Evolutionary conservation across 768 basidiomycete species (phyloP).

Genomic region (Nevesoporus exiguus): DNA sequence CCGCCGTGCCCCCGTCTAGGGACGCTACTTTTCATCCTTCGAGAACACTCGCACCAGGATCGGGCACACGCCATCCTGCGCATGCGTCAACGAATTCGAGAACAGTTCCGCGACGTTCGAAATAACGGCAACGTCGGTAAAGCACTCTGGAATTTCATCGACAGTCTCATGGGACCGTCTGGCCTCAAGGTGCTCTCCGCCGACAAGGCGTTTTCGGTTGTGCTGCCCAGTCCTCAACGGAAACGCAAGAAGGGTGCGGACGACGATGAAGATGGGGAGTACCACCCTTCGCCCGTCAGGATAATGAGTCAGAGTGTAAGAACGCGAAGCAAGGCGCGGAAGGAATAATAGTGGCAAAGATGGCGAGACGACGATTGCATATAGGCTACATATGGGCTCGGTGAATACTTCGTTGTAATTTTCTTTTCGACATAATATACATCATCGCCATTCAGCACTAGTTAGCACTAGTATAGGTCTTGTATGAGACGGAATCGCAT

Average conservation of each 20-base stretch:
- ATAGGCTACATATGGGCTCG: neutral
- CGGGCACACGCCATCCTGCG: conserved; percentile 54
- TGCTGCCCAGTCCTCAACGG: conserved; percentile 19
- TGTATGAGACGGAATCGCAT: too few species aligned
- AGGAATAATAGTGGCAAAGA: neutral
- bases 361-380: neutral
- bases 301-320: conserved; percentile 37
- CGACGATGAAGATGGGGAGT: conserved; percentile 42
- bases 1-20: conserved; percentile 39
- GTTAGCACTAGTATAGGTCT: neutral
- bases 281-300: conserved; percentile 43
- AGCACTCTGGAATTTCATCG: conserved; percentile 57
- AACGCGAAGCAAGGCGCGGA: conserved; percentile 40
- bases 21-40: conserved; percentile 59
- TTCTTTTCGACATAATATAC: neutral
- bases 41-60: conserved; percentile 38
- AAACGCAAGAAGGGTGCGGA: conserved; percentile 32
- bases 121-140: conserved; percentile 54
- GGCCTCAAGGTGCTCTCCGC: conserved; percentile 30
- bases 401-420: neutral
- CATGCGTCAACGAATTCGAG: conserved; percentile 55
- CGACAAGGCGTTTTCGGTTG: conserved; percentile 12
- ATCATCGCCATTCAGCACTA: neutral
- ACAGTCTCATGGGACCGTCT: conserved; percentile 36
- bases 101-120: conserved; percentile 59